Evolutionary conservation across 202 grass and related monocot genomes (phyloP).

Genomic region (Zoysia matrella): DNA sequence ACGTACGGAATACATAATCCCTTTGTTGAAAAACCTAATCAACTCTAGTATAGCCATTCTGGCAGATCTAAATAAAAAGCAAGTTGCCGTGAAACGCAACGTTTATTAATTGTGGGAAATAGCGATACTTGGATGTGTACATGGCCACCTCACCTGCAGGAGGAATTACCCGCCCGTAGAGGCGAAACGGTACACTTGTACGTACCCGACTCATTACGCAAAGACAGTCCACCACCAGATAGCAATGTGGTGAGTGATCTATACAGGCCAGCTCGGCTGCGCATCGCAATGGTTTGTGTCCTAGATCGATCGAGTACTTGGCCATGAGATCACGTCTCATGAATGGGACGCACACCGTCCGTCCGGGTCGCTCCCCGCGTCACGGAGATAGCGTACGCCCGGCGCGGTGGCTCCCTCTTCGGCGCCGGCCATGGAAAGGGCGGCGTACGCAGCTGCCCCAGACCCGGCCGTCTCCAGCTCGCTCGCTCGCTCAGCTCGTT

Average conservation of each 20-base stretch:
- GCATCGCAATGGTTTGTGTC: too few species aligned
- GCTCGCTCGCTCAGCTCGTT: not conserved
- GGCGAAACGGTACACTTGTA: not conserved
- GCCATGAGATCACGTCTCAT: too few species aligned
- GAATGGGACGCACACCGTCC: not conserved
- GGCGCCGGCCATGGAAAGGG: too few species aligned
- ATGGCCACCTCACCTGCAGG: constrained; percentile 8
- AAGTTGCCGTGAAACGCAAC: not conserved
- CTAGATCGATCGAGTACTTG: too few species aligned
- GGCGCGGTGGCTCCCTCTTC: too few species aligned
- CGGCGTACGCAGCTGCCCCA: too few species aligned
- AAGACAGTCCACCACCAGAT: not conserved
- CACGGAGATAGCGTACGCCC: constrained; percentile 38
- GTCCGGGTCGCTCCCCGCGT: constrained; percentile 20
- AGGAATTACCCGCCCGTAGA: not conserved
- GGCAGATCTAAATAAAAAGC: constrained; percentile 22
- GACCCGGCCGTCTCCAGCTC: not conserved
- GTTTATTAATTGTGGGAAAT: constrained; percentile 12
- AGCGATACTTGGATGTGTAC: constrained; percentile 12
- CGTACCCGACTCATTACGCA: constrained; percentile 14
- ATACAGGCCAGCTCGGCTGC: too few species aligned
- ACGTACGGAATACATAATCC: too few species aligned
- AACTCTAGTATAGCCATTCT: not conserved
- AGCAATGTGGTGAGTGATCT: too few species aligned
- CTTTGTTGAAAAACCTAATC: too few species aligned